phyloP scores from a whole-genome alignment of 2,329 filamentous ascomycete species.

The Diaporthe ilicicola region DNA sequence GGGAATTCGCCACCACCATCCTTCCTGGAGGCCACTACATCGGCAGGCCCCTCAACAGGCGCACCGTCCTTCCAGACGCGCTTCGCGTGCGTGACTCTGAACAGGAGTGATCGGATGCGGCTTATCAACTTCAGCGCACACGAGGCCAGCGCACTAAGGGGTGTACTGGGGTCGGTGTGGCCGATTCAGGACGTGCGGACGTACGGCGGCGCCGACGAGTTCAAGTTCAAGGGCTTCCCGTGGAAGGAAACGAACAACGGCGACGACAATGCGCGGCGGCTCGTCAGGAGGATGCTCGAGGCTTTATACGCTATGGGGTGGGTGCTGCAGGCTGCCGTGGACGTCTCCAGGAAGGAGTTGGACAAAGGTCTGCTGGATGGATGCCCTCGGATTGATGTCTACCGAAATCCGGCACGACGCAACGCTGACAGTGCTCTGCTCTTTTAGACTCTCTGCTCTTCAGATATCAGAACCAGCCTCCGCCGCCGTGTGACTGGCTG shows the following conservation, averaged over 20 bases:
- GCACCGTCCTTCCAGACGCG: slow-evolving; percentile 34
- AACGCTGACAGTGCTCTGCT: neutral
- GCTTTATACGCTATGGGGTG: slow-evolving; percentile 46
- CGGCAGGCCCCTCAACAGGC: neutral
- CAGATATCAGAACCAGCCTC: slow-evolving; percentile 44
- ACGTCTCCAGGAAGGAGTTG: slow-evolving; percentile 43
- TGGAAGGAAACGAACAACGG: slow-evolving; percentile 42
- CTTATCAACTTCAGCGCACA: slow-evolving; percentile 45
- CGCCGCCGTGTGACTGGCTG: slow-evolving; percentile 47
- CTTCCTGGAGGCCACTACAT: slow-evolving; percentile 8
- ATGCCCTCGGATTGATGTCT: neutral
- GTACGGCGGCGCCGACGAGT: slow-evolving; percentile 46
- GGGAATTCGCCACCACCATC: neutral
- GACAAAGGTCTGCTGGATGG: slow-evolving; percentile 39
- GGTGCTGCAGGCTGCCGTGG: slow-evolving; percentile 47
- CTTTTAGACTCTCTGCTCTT: slow-evolving; percentile 47
- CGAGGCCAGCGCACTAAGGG: slow-evolving; percentile 41
- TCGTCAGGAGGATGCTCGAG: slow-evolving; percentile 44
- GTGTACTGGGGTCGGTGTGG: slow-evolving; percentile 40
- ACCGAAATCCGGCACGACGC: no score
- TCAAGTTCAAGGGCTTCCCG: slow-evolving; percentile 47
- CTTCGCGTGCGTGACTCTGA: slow-evolving; percentile 44
- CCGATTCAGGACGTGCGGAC: slow-evolving; percentile 41
- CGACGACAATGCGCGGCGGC: slow-evolving; percentile 41
- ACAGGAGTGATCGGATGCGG: slow-evolving; percentile 43